phyloP scores from a whole-genome alignment of 352 stramenopile species.

The Phytopythium kandeliae region DNA sequence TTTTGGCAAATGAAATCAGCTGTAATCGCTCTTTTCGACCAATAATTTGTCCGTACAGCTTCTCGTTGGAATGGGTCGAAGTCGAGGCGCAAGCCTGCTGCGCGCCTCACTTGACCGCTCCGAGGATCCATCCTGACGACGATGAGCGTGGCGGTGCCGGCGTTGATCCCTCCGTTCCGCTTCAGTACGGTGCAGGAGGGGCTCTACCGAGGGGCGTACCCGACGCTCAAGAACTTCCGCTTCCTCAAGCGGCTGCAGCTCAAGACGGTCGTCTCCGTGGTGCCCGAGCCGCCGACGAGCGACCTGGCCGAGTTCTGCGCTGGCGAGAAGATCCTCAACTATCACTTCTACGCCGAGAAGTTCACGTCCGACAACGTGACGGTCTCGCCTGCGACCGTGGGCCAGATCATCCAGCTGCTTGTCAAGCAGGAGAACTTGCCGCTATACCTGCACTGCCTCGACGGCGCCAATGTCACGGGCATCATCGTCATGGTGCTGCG shows the following conservation, averaged over 20 bases:
- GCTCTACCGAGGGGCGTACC: slow-evolving; percentile 76
- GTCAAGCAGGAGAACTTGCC: slow-evolving; percentile 72
- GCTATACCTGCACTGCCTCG: slow-evolving; percentile 86
- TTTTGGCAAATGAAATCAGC: too few species aligned
- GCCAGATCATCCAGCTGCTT: slow-evolving; percentile 75
- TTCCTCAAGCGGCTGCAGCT: slow-evolving; percentile 70
- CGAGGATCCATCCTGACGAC: too few species aligned
- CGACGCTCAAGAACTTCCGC: slow-evolving; percentile 84
- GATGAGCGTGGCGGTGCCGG: slow-evolving; percentile 48
- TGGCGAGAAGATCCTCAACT: slow-evolving; percentile 57
- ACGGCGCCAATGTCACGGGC: slow-evolving; percentile 81
- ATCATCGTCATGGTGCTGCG: slow-evolving; percentile 86
- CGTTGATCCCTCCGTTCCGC: slow-evolving; percentile 83
- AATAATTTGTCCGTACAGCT: too few species aligned
- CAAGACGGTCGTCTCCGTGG: slow-evolving; percentile 77
- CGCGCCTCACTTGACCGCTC: too few species aligned
- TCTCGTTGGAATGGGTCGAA: too few species aligned
- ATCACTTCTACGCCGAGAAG: slow-evolving; percentile 84
- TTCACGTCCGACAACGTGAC: slow-evolving; percentile 87
- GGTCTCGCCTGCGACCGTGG: slow-evolving; percentile 63
- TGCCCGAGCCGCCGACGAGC: slow-evolving; percentile 69
- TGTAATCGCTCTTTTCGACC: too few species aligned
- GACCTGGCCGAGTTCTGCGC: slow-evolving; percentile 73
- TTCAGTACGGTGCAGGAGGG: slow-evolving; percentile 81
- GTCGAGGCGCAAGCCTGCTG: too few species aligned